Evolutionary conservation across 2,329 filamentous ascomycete species (phyloP).

Genomic region (Pseudocercospora macadamiae): DNA sequence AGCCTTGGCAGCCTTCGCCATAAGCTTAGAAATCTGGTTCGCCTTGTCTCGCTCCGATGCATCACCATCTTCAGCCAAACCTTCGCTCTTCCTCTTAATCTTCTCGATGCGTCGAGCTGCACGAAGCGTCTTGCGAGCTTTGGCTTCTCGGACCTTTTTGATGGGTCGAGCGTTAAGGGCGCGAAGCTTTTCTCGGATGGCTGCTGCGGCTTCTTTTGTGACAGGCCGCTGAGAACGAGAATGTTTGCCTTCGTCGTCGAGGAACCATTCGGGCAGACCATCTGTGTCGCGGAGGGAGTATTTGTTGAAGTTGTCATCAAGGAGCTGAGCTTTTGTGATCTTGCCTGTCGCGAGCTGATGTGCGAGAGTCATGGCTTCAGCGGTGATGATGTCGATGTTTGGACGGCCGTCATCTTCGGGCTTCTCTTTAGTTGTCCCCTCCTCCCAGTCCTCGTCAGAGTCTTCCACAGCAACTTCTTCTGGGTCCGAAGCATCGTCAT

Average conservation of each 20-base stretch:
- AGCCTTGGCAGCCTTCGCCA: constrained; percentile 73
- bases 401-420: constrained; percentile 55
- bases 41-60: constrained; percentile 88
- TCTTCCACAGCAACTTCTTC: constrained; percentile 40
- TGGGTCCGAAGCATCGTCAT: constrained; percentile 33
- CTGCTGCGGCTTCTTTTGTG: constrained; percentile 81
- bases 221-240: constrained; percentile 87
- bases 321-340: constrained; percentile 74
- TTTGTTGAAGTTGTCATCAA: constrained; percentile 94
- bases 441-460: constrained; percentile 61
- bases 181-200: constrained; percentile 92
- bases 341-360: constrained; percentile 87
- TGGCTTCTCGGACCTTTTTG: constrained; percentile 98
- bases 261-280: constrained; percentile 94
- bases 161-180: constrained; percentile 94
- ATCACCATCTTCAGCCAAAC: constrained; percentile 79
- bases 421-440: constrained; percentile 57
- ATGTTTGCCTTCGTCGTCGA: constrained; percentile 87
- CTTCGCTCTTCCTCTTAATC: constrained; percentile 93
- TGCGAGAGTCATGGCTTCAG: constrained; percentile 96
- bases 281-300: constrained; percentile 88
- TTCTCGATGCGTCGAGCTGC: constrained; percentile 89
- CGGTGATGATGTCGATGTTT: constrained; percentile 99
- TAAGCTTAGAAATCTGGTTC: constrained; percentile 75
- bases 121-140: constrained; percentile 96